Evolutionary conservation across 805 yeast genomes (phyloP).

Genomic region (Huiozyma sinensis): DNA sequence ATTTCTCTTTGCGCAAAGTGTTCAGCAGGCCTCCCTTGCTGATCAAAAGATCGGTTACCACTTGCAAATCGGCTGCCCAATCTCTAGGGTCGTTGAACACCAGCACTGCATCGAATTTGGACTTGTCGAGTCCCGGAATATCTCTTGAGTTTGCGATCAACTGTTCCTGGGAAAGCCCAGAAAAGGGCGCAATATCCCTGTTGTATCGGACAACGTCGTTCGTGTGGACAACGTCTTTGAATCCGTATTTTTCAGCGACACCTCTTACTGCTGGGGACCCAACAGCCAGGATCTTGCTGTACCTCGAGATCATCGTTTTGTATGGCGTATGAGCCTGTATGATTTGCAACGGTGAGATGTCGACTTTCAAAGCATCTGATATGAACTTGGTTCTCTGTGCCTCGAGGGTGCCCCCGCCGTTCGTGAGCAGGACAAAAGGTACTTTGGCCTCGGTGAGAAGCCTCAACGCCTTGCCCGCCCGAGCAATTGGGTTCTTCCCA

Average conservation of each 20-base stretch:
- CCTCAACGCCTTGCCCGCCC: slow-evolving; percentile 51
- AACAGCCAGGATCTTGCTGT: slow-evolving; percentile 59
- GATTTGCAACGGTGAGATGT: slow-evolving; percentile 49
- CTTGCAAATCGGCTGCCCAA: slow-evolving; percentile 74
- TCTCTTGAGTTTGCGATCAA: slow-evolving; percentile 32
- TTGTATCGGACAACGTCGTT: slow-evolving; percentile 55
- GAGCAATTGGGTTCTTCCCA: slow-evolving; percentile 56
- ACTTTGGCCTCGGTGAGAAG: slow-evolving; percentile 42
- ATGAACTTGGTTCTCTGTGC: slow-evolving; percentile 44
- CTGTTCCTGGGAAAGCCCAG: slow-evolving; percentile 55
- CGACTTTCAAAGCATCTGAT: slow-evolving; percentile 33
- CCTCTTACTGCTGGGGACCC: slow-evolving; percentile 65
- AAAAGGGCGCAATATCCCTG: slow-evolving; percentile 56
- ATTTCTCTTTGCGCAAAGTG: slow-evolving; percentile 35
- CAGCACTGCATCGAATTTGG: slow-evolving; percentile 60
- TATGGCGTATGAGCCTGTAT: slow-evolving; percentile 87
- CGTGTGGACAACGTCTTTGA: slow-evolving; percentile 60
- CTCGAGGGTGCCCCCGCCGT: slow-evolving; percentile 82
- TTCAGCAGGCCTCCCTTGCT: slow-evolving; percentile 56
- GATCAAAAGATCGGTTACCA: slow-evolving; percentile 59
- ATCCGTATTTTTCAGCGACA: slow-evolving; percentile 73
- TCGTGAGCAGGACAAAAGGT: slow-evolving; percentile 78
- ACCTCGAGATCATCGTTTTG: slow-evolving; percentile 43
- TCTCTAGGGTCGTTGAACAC: slow-evolving; percentile 88
- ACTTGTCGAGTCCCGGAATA: slow-evolving; percentile 17